Conservation (phyloP, 2,329 filamentous ascomycete species). For the Coniochaeta sp. region DNA sequence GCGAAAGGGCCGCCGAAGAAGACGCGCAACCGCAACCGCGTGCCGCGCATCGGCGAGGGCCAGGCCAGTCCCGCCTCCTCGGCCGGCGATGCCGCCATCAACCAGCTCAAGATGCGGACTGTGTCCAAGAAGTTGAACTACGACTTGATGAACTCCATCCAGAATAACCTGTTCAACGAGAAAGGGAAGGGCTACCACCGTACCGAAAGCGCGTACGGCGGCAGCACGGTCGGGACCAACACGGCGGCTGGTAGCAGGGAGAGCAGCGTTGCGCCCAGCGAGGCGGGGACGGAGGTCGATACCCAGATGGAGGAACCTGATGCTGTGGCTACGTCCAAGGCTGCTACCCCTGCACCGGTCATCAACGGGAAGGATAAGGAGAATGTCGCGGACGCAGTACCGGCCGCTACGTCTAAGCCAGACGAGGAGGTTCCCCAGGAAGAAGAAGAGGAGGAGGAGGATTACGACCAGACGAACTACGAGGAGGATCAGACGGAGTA, state of each 20-base stretch:
- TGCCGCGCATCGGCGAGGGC: constrained; percentile 56
- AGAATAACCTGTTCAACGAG: constrained; percentile 35
- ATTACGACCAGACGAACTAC: not conserved
- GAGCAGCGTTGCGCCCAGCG: constrained; percentile 18
- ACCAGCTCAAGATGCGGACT: constrained; percentile 60
- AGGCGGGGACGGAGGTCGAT: constrained; percentile 8
- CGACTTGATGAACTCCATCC: constrained; percentile 32
- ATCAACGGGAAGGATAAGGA: constrained; percentile 9
- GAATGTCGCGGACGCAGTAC: constrained; percentile 1
- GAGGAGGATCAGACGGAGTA: not conserved
- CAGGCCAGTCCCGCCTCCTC: constrained; percentile 60
- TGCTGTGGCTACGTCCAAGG: not conserved
- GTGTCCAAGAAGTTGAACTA: constrained; percentile 75
- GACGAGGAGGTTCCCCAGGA: constrained; percentile 2
- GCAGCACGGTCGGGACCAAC: constrained; percentile 23
- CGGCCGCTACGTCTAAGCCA: constrained; percentile 1
- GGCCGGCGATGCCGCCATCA: constrained; percentile 62
- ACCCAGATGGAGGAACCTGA: not conserved
- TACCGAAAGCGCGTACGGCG: constrained; percentile 40
- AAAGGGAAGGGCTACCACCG: constrained; percentile 32
- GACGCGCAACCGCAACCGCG: constrained; percentile 42
- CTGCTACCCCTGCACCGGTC: not conserved
- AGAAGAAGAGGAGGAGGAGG: constrained; percentile 9
- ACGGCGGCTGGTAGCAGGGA: constrained; percentile 25
- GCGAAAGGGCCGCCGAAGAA: constrained; percentile 30